Evolutionary conservation across 306 rosid species (phyloP).

Genomic region (Malus sylvestris): DNA sequence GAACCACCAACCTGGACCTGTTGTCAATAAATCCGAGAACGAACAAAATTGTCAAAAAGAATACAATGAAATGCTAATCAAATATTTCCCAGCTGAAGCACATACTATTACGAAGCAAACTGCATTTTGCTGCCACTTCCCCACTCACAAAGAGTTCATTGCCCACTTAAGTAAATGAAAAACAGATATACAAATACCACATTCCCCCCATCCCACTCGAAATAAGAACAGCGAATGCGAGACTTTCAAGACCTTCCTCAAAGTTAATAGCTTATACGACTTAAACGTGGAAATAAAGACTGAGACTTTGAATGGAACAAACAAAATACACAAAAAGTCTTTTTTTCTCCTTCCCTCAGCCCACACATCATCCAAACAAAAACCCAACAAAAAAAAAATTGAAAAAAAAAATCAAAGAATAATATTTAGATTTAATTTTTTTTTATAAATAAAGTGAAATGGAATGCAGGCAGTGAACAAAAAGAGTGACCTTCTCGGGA

Average conservation of each 20-base stretch:
- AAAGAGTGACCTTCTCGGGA: slow-evolving; percentile 69
- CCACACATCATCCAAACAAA: background rate
- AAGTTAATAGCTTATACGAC: background rate
- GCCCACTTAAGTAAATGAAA: background rate
- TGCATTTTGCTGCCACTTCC: background rate
- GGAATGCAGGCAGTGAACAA: background rate
- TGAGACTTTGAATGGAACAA: background rate
- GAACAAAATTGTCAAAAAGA: background rate
- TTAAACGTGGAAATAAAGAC: background rate
- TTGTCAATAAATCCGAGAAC: slow-evolving; percentile 5
- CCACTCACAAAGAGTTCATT: background rate
- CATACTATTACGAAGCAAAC: background rate
- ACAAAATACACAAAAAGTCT: background rate
- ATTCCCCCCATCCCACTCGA: background rate
- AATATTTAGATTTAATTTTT: no score
- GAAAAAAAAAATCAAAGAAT: background rate
- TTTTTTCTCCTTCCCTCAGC: background rate
- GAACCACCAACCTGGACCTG: slow-evolving; percentile 57
- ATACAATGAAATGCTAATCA: background rate
- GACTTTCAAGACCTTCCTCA: background rate
- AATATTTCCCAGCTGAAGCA: background rate
- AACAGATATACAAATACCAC: background rate
- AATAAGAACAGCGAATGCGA: background rate
- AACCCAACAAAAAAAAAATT: background rate
- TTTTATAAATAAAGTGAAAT: background rate